These are phyloP conservation scores for Mortierella polycephala DNA, from an alignment of 371 early-diverging fungal species.

Conservation along the genomic window DNA sequence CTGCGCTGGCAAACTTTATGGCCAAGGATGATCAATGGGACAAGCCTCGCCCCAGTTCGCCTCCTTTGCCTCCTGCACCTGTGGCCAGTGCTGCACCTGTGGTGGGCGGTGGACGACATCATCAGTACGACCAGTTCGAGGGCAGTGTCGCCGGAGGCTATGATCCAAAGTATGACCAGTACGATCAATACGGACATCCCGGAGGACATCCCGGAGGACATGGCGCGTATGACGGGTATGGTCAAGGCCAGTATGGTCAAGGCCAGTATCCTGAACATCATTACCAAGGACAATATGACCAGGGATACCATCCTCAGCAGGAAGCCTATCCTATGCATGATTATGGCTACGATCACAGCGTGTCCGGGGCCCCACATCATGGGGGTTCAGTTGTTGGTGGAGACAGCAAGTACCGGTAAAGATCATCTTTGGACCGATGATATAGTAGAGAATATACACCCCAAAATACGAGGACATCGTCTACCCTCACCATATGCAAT, in stretches of 20 bases:
- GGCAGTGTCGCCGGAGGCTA: constrained; percentile 32
- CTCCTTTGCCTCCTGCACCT: constrained; percentile 24
- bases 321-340: constrained; percentile 20
- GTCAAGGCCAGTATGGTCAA: constrained; percentile 8
- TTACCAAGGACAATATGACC: not conserved
- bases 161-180: constrained; percentile 29
- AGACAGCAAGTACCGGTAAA: constrained; percentile 16
- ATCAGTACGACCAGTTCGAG: constrained; percentile 16
- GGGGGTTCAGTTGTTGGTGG: not conserved
- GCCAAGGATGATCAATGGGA: constrained; percentile 36
- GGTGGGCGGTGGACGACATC: constrained; percentile 3
- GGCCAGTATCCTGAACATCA: constrained; percentile 17
- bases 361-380: not conserved
- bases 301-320: constrained; percentile 13
- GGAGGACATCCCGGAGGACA: not conserved
- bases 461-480: too few relatives aligned
- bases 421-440: too few relatives aligned
- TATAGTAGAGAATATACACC: too few relatives aligned
- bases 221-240: constrained; percentile 8
- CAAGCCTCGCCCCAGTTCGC: constrained; percentile 16
- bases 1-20: constrained; percentile 12
- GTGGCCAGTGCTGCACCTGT: constrained; percentile 27
- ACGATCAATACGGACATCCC: constrained; percentile 8
- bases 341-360: constrained; percentile 29
- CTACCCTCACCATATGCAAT: too few relatives aligned